Conservation (phyloP, 345 rosid species). For the Raphanus raphanistrum region DNA sequence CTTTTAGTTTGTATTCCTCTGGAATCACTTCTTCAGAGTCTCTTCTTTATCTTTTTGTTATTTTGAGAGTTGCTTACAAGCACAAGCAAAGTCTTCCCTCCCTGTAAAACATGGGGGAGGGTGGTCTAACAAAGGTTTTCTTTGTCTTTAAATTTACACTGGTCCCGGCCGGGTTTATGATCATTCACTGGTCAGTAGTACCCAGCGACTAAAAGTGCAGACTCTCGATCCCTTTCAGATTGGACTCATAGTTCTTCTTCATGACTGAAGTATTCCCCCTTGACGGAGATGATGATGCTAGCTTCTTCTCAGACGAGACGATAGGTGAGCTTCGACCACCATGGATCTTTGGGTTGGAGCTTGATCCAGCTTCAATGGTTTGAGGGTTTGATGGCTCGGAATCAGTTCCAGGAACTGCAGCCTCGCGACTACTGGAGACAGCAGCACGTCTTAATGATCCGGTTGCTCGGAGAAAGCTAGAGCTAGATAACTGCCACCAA, state of each 20-base stretch:
- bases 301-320: conserved; percentile 57
- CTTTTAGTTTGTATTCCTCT: too few species aligned
- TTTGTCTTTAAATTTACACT: conserved; percentile 47
- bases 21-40: too few species aligned
- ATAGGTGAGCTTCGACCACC: conserved; percentile 55
- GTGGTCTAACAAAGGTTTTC: conserved; percentile 5
- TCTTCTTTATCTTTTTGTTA: conserved; percentile 16
- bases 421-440: conserved; percentile 54
- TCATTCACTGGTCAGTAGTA: neutral
- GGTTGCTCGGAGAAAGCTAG: conserved; percentile 56
- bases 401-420: conserved; percentile 44
- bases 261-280: conserved; percentile 51
- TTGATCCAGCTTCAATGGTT: conserved; percentile 45
- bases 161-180: neutral
- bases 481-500: conserved; percentile 57
- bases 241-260: conserved; percentile 67
- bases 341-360: conserved; percentile 49
- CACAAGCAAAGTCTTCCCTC: conserved; percentile 30
- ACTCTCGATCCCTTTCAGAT: conserved; percentile 72
- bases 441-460: conserved; percentile 52
- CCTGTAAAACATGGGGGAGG: conserved; percentile 15
- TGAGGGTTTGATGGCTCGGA: conserved; percentile 51
- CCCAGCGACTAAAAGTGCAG: conserved; percentile 49
- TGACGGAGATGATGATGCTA: conserved; percentile 41
- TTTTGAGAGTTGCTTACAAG: conserved; percentile 22